Percentiles rank a stretch among this genome's conserved stretches.
phyloP scores from a whole-genome alignment of 768 basidiomycete species.

The Auriscalpium microsporum region DNA sequence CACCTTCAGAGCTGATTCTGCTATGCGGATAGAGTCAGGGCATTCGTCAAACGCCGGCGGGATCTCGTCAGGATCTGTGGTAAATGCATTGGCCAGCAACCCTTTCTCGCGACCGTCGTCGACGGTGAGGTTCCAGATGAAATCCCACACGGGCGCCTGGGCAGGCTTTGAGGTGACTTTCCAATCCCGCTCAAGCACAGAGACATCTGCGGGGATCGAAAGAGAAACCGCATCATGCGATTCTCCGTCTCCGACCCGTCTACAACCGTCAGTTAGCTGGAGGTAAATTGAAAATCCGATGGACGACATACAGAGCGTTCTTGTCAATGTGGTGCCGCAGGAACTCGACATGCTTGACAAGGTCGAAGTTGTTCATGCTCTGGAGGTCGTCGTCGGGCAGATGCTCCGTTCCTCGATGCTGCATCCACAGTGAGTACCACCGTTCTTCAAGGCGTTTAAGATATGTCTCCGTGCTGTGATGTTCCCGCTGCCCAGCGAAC shows the following conservation, averaged over 20 bases:
- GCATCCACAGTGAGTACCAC: conserved; percentile 74
- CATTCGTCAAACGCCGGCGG: conserved; percentile 20
- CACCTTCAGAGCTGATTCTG: conserved; percentile 70
- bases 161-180: conserved; percentile 41
- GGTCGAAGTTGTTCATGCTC: conserved; percentile 66
- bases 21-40: conserved; percentile 39
- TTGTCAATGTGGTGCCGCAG: conserved; percentile 79
- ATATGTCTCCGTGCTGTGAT: conserved; percentile 64
- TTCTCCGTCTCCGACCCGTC: conserved; percentile 57
- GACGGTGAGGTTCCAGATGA: conserved; percentile 61
- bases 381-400: conserved; percentile 65
- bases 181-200: conserved; percentile 36
- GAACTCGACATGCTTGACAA: conserved; percentile 76
- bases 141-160: conserved; percentile 51
- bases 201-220: conserved; percentile 35
- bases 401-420: conserved; percentile 54
- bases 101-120: conserved; percentile 74
- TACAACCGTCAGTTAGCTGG: conserved; percentile 19
- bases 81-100: conserved; percentile 49
- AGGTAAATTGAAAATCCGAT: not conserved
- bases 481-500: conserved; percentile 49
- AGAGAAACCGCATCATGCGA: conserved; percentile 26
- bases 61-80: conserved; percentile 33
- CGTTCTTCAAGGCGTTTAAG: conserved; percentile 69
- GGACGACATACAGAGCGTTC: conserved; percentile 64